Conservation (phyloP, 805 yeast genomes). For the Limtongia smithiae region DNA sequence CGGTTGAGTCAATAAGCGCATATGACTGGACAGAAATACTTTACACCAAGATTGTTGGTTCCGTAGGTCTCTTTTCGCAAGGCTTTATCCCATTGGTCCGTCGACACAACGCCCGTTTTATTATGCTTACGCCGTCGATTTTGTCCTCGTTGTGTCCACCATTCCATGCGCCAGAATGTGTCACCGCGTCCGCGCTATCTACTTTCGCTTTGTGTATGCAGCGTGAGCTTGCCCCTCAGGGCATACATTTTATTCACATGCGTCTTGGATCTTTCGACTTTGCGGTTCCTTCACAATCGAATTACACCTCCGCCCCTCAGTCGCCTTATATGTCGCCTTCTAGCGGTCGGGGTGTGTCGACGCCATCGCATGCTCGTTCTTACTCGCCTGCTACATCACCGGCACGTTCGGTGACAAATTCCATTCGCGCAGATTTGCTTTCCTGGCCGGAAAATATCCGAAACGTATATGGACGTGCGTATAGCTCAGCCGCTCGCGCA, state of each 20-base stretch:
- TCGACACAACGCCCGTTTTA: constrained; percentile 47
- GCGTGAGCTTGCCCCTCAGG: constrained; percentile 45
- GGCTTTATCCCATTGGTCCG: constrained; percentile 57
- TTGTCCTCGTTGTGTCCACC: constrained; percentile 54
- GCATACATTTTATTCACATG: constrained; percentile 44
- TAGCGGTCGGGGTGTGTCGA: constrained; percentile 11
- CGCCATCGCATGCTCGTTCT: constrained; percentile 26
- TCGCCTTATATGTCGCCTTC: constrained; percentile 21
- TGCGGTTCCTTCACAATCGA: constrained; percentile 33
- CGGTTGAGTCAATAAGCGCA: constrained; percentile 53
- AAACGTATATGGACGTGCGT: constrained; percentile 38
- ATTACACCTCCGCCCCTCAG: constrained; percentile 16
- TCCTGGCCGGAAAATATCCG: constrained; percentile 43
- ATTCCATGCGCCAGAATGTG: constrained; percentile 60
- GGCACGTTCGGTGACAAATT: constrained; percentile 33
- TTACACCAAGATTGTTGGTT: constrained; percentile 46
- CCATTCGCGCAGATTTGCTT: constrained; percentile 42
- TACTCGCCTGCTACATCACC: constrained; percentile 28
- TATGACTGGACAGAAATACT: constrained; percentile 51
- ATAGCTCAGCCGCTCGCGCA: constrained; percentile 29
- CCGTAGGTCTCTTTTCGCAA: constrained; percentile 50
- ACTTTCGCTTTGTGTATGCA: constrained; percentile 41
- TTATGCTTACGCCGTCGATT: constrained; percentile 55
- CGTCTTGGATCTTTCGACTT: constrained; percentile 49
- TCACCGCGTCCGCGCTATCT: constrained; percentile 48